Conservation (phyloP, 2,329 filamentous ascomycete species). For the Myriosclerotinia curreyana region DNA sequence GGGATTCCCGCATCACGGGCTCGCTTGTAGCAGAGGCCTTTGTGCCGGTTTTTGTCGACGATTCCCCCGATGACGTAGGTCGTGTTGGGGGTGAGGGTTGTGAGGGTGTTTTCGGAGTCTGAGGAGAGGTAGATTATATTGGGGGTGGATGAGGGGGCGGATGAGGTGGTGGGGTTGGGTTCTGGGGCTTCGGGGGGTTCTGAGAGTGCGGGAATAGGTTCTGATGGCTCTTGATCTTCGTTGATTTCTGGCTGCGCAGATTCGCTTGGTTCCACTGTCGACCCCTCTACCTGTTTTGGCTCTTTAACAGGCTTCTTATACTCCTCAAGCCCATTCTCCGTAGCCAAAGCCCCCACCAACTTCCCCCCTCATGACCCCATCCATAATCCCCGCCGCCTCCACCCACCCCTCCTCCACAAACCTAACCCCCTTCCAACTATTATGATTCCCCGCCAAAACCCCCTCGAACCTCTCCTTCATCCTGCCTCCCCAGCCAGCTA, state of each 20-base stretch:
- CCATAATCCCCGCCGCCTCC: slow-evolving; percentile 62
- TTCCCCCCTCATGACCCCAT: slow-evolving; percentile 62
- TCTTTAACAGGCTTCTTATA: slow-evolving; percentile 5
- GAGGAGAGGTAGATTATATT: slow-evolving; percentile 82
- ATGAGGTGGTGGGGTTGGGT: slow-evolving; percentile 66
- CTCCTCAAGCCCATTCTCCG: slow-evolving; percentile 17
- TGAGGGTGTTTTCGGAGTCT: slow-evolving; percentile 83
- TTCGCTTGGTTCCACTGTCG: background rate
- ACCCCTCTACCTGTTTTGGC: background rate
- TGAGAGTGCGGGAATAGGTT: background rate
- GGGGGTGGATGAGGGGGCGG: slow-evolving; percentile 64
- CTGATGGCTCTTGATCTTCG: background rate
- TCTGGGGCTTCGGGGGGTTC: background rate
- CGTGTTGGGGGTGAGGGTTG: slow-evolving; percentile 78
- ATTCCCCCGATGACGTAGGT: slow-evolving; percentile 92
- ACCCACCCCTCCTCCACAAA: slow-evolving; percentile 75
- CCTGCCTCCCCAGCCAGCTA: slow-evolving; percentile 75
- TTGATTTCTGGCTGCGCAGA: background rate
- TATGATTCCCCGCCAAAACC: slow-evolving; percentile 66
- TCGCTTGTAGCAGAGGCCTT: slow-evolving; percentile 85
- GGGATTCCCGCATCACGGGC: slow-evolving; percentile 73
- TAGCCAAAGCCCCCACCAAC: slow-evolving; percentile 49
- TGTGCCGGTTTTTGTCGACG: slow-evolving; percentile 95
- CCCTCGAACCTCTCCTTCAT: slow-evolving; percentile 78
- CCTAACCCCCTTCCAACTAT: slow-evolving; percentile 73